Evolutionary conservation across 805 yeast genomes (phyloP), one percentile per base, ranked within the genome.

Genomic region (Ogataea dorogensis): DNA sequence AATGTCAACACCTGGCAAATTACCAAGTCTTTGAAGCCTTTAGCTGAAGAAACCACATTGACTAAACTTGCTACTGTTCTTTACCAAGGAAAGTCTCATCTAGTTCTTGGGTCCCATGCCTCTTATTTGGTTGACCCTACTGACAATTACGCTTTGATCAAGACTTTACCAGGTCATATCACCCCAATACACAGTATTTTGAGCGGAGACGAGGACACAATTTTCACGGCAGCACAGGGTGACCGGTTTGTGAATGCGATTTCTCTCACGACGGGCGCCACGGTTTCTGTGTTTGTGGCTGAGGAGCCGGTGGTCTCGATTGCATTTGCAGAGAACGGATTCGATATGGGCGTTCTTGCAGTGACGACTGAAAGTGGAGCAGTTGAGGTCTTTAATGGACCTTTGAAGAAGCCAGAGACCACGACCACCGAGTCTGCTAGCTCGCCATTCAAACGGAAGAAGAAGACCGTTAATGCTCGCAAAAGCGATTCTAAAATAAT

Each of bases 201-300:
- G 23, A 61, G 71, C 5, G 53, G 70, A 13, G 42, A 51, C 7
- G 58, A 61, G 7, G 71, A 72, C 30, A 64, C 63, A 29, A 77
- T 87, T 49, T 58, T 85, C 27, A 80, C 93, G 8, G 45, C 82
- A 33, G 94, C 96, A 2, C 66, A 67, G 22, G 81, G 80, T 42
- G 98, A 89, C 58, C 73, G 97, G 48, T 87, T 86, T 57, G 70
- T 88, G 47, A 86, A 86, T 56, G 65, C 84, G 23, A 80, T 82
- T 53, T 72, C 81, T 8, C 37, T 77, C 2, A 61, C 67, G 20
- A 60, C 64, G 30, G 53, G 61, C 18, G 53, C 75, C 3, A 67
- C 80, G 2, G 61, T 63, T 16, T 59, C 69, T 7, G 84, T 88
- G 3, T 72, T 86, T 38, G 88, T 84, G 11, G 70, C 89, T 3